Evolutionary conservation across 352 stramenopile species (phyloP), one percentile per base, ranked within the genome.

Genomic region (Phytophthora rubi): DNA sequence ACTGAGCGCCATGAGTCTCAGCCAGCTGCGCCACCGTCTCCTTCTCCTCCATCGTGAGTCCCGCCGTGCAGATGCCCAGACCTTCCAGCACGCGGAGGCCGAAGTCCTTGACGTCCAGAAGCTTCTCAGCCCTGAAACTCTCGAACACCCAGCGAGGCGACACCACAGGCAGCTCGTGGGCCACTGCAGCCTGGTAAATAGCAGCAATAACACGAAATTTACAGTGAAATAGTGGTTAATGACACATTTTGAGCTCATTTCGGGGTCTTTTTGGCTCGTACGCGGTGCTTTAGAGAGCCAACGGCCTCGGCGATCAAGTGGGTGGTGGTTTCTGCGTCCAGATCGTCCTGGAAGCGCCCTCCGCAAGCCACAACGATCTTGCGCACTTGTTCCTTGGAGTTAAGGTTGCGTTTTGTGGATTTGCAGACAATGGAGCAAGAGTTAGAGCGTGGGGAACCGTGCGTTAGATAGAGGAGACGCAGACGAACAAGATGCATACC

Each of bases 121-220:
- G 54, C 42, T 71, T 63, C 16, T 85, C 67, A 13, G 79, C 72
- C 6, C 75, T 73, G 35, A 86, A 92, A 63, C 83, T 89, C 30
- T 91, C 83, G 54, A 92, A 90, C 12, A 94, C 70, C 86, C 86
- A 94, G 28, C 78, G 73, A 5, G 84, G 74, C 1, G 75, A 78
- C 15, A 75, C 73, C 5, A 94, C 74, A 6, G 70, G 62, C 1
- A 94, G 61, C 3, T 76, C 71, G n/a, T 80, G 69, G 0, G 69
- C 68, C 12, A 80, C 66, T n/a, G 86, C 86, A 48, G 73, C 79
- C 82, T 49, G 10, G 44, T 65, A 47, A 16, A 58, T 30, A 18
- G 13, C 10, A 39, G 33, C 18, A 60, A 63, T 33, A 57, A 47
- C 3, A 42, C 13, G 45, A 18, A 48, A 44, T 37, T 58, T 28